phyloP scores from a whole-genome alignment of 306 rosid genomes.

The Cucurbita moschata region DNA sequence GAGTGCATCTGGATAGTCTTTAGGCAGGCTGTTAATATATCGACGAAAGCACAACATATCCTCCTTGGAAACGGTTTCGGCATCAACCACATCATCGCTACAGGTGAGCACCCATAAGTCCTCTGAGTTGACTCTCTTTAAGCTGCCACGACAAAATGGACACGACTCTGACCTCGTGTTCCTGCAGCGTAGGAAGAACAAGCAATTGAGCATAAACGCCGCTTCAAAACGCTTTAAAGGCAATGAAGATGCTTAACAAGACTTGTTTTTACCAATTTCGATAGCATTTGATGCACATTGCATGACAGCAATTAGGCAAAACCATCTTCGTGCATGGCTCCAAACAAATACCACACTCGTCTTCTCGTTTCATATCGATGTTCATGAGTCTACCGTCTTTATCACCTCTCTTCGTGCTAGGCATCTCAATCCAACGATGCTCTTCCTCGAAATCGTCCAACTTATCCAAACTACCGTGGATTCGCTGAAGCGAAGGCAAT shows the following conservation, averaged over 20 bases:
- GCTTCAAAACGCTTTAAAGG: conserved; percentile 3
- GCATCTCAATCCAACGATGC: conserved; percentile 25
- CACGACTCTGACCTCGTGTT: conserved; percentile 71
- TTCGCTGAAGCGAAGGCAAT: conserved; percentile 86
- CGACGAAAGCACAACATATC: conserved; percentile 74
- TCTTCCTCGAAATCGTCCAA: conserved; percentile 31
- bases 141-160: conserved; percentile 86
- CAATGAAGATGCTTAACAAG: background rate
- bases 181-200: conserved; percentile 30
- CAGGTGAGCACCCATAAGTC: conserved; percentile 95
- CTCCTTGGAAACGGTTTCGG: conserved; percentile 69
- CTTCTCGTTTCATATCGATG: conserved; percentile 71
- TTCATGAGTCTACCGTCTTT: conserved; percentile 30
- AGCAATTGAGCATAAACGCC: background rate
- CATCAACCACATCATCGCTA: conserved; percentile 73
- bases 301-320: conserved; percentile 86
- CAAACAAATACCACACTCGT: conserved; percentile 93
- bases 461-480: conserved; percentile 54
- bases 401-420: conserved; percentile 27
- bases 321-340: conserved; percentile 94
- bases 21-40: conserved; percentile 75
- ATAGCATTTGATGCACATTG: conserved; percentile 96
- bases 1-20: conserved; percentile 82
- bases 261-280: conserved; percentile 65
- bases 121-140: conserved; percentile 86